These are phyloP conservation scores for Podospora australis DNA, from an alignment of 495 filamentous ascomycete species.

Conservation along the genomic window DNA sequence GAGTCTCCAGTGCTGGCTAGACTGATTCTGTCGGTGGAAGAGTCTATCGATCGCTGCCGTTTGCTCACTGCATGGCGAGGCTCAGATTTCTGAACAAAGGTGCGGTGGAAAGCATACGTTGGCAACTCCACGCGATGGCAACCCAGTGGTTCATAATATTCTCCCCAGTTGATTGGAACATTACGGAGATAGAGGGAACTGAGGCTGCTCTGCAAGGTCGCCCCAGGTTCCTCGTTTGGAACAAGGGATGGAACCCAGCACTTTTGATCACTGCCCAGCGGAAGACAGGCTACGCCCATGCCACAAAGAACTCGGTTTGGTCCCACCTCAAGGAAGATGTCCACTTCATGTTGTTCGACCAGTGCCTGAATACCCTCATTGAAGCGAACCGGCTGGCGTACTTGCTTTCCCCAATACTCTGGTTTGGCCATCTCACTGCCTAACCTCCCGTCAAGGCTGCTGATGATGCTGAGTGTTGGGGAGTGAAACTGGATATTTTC, in stretches of 20 bases:
- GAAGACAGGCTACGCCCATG: slow-evolving; percentile 18
- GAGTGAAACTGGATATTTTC: slow-evolving; percentile 19
- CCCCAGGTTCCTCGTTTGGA: neutral
- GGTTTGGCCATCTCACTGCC: slow-evolving; percentile 20
- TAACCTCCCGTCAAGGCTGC: slow-evolving; percentile 23
- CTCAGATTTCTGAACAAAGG: slow-evolving; percentile 3
- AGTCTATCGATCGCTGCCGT: neutral
- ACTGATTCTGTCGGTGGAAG: neutral
- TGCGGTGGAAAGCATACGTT: slow-evolving; percentile 30
- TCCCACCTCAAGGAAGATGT: slow-evolving; percentile 28
- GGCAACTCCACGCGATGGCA: slow-evolving; percentile 22
- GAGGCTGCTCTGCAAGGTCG: slow-evolving; percentile 10
- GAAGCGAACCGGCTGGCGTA: slow-evolving; percentile 24
- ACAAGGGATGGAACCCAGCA: slow-evolving; percentile 21
- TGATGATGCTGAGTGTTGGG: slow-evolving; percentile 19
- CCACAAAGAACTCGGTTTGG: slow-evolving; percentile 19
- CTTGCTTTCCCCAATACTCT: slow-evolving; percentile 26
- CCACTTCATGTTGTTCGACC: slow-evolving; percentile 11
- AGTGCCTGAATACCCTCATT: slow-evolving; percentile 21
- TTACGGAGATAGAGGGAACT: slow-evolving; percentile 17
- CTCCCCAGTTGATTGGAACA: slow-evolving; percentile 22
- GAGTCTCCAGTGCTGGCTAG: too few relatives aligned
- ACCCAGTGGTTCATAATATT: slow-evolving; percentile 23
- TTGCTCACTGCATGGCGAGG: neutral
- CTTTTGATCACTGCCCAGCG: slow-evolving; percentile 1